phyloP scores from a whole-genome alignment of 2,329 filamentous ascomycete species.

The Epichloe scottii region DNA sequence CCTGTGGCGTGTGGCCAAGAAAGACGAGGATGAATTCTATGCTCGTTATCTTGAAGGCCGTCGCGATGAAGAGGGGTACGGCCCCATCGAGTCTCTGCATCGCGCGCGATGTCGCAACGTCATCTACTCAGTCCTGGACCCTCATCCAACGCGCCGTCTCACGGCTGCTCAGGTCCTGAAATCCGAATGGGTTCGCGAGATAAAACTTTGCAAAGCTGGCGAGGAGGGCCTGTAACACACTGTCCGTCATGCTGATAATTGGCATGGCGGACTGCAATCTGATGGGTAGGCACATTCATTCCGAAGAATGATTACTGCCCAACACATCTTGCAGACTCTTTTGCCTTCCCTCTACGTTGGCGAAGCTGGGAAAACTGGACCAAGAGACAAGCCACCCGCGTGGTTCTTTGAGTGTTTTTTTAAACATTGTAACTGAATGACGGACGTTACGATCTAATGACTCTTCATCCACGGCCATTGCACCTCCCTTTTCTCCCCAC shows the following conservation, averaged over 20 bases:
- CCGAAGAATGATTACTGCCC: not conserved
- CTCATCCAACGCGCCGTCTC: conserved; percentile 82
- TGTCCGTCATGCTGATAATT: conserved; percentile 15
- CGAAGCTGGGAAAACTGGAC: conserved; percentile 7
- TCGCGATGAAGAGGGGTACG: conserved; percentile 89
- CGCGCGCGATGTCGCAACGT: conserved; percentile 94
- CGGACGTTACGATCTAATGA: conserved; percentile 9
- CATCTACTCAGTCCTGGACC: conserved; percentile 96
- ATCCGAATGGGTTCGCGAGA: conserved; percentile 97
- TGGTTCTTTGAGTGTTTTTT: no score
- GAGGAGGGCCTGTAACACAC: conserved; percentile 71
- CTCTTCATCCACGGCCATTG: conserved; percentile 6
- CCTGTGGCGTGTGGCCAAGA: conserved; percentile 92
- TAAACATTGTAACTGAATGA: not conserved
- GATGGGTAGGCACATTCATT: conserved; percentile 8
- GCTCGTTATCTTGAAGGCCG: conserved; percentile 86
- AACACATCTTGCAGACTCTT: conserved; percentile 14
- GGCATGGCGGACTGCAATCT: conserved; percentile 17
- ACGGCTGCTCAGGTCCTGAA: conserved; percentile 94
- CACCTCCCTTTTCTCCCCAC: not conserved
- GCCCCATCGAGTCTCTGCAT: conserved; percentile 88
- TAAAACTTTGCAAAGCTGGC: conserved; percentile 91
- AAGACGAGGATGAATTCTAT: conserved; percentile 96
- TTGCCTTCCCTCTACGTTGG: conserved; percentile 6
- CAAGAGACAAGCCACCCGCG: conserved; percentile 5